phyloP scores from a whole-genome alignment of 345 rosid genomes.

The Eucalyptus marginata region DNA sequence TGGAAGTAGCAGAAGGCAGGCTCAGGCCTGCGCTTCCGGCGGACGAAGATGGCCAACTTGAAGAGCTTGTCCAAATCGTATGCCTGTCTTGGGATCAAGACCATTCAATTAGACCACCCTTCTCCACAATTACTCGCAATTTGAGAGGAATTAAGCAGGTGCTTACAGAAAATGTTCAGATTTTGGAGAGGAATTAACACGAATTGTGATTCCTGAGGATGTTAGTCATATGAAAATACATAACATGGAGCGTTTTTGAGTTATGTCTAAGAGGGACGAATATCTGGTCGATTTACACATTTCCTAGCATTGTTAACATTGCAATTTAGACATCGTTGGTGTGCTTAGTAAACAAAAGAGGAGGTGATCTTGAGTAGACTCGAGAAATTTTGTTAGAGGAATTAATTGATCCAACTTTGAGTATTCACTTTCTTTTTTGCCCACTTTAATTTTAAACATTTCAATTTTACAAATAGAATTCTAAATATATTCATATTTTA shows the following conservation, averaged over 20 bases:
- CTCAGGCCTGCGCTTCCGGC: slow-evolving; percentile 35
- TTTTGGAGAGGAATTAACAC: neutral
- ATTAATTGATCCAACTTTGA: neutral
- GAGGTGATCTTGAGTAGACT: neutral
- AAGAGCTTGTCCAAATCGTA: slow-evolving; percentile 22
- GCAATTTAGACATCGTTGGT: neutral
- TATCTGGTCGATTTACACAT: neutral
- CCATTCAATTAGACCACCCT: slow-evolving; percentile 28
- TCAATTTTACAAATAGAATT: fast-evolving
- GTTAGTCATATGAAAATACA: neutral
- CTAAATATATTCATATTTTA: too few relatives aligned
- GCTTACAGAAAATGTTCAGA: neutral
- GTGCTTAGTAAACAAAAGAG: neutral
- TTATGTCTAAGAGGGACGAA: neutral
- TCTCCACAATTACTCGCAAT: slow-evolving; percentile 17
- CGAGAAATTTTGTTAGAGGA: neutral
- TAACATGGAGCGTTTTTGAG: neutral
- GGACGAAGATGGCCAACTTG: slow-evolving; percentile 6
- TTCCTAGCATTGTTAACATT: neutral
- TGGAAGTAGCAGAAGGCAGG: slow-evolving; percentile 41
- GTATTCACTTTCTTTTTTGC: neutral
- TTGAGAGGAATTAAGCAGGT: slow-evolving; percentile 3
- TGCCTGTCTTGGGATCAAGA: slow-evolving; percentile 34
- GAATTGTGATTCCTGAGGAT: neutral
- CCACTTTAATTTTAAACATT: too few relatives aligned